Evolutionary conservation across 495 filamentous ascomycete species (phyloP).

Genomic region (Polyplosphaeria fusca): DNA sequence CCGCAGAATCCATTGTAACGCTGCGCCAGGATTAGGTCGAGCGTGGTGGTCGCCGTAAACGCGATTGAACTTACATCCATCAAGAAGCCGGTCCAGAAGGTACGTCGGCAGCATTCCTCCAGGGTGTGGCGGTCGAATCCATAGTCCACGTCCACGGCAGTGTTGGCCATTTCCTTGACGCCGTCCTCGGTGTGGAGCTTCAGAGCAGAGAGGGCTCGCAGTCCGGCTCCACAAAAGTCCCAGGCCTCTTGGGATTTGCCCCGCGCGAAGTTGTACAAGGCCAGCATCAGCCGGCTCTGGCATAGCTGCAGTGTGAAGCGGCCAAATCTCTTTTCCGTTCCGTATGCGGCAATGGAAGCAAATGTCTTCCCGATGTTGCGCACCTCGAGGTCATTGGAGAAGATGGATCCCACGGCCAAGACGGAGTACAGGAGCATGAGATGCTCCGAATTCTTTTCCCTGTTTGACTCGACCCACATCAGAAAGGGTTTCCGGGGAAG

Average conservation of each 20-base stretch:
- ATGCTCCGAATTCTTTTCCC: constrained; percentile 58
- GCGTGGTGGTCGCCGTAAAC: constrained; percentile 21
- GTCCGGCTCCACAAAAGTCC: constrained; percentile 58
- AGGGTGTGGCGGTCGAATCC: constrained; percentile 56
- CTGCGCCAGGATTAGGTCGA: constrained; percentile 37
- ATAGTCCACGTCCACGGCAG: constrained; percentile 49
- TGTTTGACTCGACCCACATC: constrained; percentile 52
- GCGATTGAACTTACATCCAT: constrained; percentile 52
- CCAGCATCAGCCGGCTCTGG: constrained; percentile 61
- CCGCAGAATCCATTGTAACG: constrained; percentile 58
- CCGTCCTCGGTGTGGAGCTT: constrained; percentile 61
- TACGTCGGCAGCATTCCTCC: constrained; percentile 63
- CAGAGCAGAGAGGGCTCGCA: constrained; percentile 56
- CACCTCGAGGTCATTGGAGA: constrained; percentile 54
- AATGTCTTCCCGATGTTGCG: constrained; percentile 50
- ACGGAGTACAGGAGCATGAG: constrained; percentile 68
- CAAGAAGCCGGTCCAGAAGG: constrained; percentile 65
- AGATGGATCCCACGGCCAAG: constrained; percentile 57
- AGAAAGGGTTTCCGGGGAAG: constrained; percentile 54
- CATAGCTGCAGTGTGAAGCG: constrained; percentile 57
- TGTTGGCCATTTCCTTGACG: constrained; percentile 43
- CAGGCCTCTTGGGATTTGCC: constrained; percentile 53
- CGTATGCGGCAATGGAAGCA: constrained; percentile 57
- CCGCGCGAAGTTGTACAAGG: constrained; percentile 61
- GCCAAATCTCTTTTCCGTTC: constrained; percentile 50